Percentiles rank a stretch among this genome's conserved stretches.
phyloP scores from a whole-genome alignment of 1,284 basidiomycete species.

The Ganoderma resinaceum region DNA sequence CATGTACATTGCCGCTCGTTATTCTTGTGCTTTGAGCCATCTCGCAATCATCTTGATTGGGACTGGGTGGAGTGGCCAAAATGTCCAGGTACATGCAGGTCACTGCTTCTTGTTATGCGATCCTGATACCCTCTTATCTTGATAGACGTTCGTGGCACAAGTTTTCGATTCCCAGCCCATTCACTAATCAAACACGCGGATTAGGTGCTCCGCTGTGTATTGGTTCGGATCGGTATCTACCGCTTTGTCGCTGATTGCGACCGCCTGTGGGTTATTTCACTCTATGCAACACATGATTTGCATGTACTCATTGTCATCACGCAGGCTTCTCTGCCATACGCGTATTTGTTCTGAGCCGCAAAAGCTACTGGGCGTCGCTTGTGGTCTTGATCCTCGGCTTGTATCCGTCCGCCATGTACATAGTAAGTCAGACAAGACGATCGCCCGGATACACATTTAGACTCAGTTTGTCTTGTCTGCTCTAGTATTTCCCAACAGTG shows the following conservation, averaged over 20 bases:
- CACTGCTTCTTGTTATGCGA: neutral
- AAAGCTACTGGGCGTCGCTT: neutral
- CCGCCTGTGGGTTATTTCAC: neutral
- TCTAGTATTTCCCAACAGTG: neutral
- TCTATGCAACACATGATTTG: fast-evolving
- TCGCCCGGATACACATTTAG: too few relatives aligned
- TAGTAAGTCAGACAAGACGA: neutral
- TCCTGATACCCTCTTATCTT: too few relatives aligned
- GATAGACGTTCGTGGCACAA: neutral
- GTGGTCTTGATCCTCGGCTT: neutral
- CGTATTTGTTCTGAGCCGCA: neutral
- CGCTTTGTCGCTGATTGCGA: neutral
- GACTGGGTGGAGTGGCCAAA: neutral
- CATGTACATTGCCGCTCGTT: neutral
- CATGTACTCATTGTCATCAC: neutral
- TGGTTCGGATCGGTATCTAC: neutral
- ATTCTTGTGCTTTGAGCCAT: neutral
- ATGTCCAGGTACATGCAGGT: neutral
- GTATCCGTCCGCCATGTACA: neutral
- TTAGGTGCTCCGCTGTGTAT: neutral
- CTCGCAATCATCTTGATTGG: neutral
- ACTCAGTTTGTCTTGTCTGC: neutral
- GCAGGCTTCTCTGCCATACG: neutral
- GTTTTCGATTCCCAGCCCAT: neutral
- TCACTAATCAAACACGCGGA: neutral